Base-by-base conservation (phyloP, 2,329 filamentous ascomycete species). In the Aspergillus eucalypticola region DNA sequence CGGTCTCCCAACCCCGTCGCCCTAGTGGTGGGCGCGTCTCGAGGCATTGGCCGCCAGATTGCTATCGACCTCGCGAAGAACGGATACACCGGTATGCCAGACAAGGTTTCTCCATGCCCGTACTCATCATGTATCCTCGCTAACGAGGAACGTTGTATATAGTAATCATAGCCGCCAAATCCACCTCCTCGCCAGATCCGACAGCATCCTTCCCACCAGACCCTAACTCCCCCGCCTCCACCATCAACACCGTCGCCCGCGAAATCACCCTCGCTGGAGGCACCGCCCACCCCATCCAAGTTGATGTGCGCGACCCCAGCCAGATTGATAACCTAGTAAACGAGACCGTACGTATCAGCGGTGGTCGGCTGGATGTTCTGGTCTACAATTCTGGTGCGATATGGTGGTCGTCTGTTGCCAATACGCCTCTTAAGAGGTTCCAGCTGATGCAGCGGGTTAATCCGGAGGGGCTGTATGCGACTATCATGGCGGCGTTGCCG, bases 351-450 rank as follows among this genome's bases (percentile, higher is more conserved):
- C 64, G 85, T 68, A 79, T 74, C 4, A 88, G 89, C 67, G 82
- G 83, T 68, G 82, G 83, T 46, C 84, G 83, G 21, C 79, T 96
- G 3, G 90, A 95, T 71, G 88, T 89, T 0, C 76, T 96, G 2
- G 75, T 95, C 52, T 96, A 96, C 80, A 96, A 95, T 73, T 88
- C 88, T 0, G 91, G 91, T 42, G 91, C 91, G 2, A 92, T 96
- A 66, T 95, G 89, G 88, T 94, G 91, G 90, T 84, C 88, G 0
- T 84, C 88, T 1, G 86, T 96, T 0, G 83, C 87, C 54, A 84
- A 87, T 50, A 94, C 90, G 0, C 88, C 90, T 0, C 79, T 89
- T 64, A 90, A 89, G 74, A 84, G 90, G n/a, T 94, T 91, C 77
- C 86, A 87, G 72, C 83, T 89, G 65, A 91, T 93, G 88, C 89